A percentile compares a stretch with the other conserved stretches of the same genome.
phyloP scores from a whole-genome alignment of 768 basidiomycete species.

The Suillus sp. region DNA sequence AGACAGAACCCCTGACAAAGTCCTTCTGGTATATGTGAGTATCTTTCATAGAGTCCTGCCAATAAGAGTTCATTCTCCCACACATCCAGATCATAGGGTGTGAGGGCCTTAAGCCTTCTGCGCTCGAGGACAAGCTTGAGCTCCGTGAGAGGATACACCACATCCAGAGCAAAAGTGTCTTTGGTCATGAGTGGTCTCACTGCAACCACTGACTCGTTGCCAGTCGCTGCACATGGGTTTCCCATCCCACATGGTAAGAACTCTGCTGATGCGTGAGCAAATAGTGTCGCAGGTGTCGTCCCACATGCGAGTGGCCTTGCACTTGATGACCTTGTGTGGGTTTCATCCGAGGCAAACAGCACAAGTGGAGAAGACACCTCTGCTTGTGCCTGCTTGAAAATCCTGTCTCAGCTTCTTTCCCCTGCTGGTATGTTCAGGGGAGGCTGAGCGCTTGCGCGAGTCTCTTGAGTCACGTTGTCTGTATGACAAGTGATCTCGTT shows the following conservation, averaged over 20 bases:
- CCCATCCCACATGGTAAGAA: too few relatives aligned
- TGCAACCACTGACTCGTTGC: constrained; percentile 6
- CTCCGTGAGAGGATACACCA: constrained; percentile 6
- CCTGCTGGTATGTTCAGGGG: background rate
- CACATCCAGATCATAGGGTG: constrained; percentile 4
- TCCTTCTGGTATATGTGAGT: background rate
- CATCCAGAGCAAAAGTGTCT: constrained; percentile 20
- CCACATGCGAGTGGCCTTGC: constrained; percentile 24
- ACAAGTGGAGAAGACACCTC: constrained; percentile 20
- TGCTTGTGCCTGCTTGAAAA: background rate
- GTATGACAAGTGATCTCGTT: background rate
- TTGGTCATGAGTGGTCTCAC: background rate
- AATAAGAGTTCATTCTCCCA: too few relatives aligned
- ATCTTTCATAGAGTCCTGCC: too few relatives aligned
- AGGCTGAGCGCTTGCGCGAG: background rate
- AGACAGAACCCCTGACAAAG: constrained; percentile 10
- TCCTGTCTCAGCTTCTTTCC: background rate
- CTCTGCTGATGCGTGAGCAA: constrained; percentile 19
- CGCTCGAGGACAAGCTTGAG: constrained; percentile 14
- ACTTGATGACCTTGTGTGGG: constrained; percentile 28
- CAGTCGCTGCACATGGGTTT: constrained; percentile 23
- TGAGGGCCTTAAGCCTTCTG: constrained; percentile 10
- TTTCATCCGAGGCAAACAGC: constrained; percentile 38
- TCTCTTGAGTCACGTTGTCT: background rate
- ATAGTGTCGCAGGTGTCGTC: constrained; percentile 21